Evolutionary conservation across 768 basidiomycete genomes (phyloP).

Genomic region (Termitomyces heimii): DNA sequence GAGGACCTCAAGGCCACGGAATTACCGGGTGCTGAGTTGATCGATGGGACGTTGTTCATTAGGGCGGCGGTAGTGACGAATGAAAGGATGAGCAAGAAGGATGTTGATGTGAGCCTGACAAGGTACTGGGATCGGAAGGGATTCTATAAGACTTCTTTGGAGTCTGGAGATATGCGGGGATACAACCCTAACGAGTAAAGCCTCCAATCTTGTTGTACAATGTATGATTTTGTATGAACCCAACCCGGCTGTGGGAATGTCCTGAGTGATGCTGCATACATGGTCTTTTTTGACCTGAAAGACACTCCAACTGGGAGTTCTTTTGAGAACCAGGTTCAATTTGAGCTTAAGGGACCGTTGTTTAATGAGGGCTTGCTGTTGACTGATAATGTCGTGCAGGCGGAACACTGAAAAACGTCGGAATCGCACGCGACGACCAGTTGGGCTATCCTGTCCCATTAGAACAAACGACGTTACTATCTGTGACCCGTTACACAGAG

Average conservation of each 20-base stretch:
- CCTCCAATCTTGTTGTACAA: background rate
- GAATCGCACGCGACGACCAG: too few species aligned
- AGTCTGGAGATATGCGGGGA: background rate
- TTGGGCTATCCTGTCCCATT: too few species aligned
- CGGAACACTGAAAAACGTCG: too few species aligned
- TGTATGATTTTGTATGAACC: background rate
- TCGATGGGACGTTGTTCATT: slow-evolving; percentile 57
- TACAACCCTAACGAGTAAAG: background rate
- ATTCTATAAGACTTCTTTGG: slow-evolving; percentile 10
- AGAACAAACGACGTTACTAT: too few species aligned
- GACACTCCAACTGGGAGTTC: too few species aligned
- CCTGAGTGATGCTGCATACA: background rate
- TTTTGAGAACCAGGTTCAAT: too few species aligned
- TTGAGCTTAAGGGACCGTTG: too few species aligned
- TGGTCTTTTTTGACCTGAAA: background rate
- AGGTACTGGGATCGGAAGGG: slow-evolving; percentile 19
- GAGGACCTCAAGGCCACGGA: slow-evolving; percentile 22
- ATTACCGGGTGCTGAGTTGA: slow-evolving; percentile 34
- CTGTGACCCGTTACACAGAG: too few species aligned
- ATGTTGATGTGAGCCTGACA: slow-evolving; percentile 15
- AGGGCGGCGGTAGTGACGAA: slow-evolving; percentile 44
- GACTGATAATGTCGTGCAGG: too few species aligned
- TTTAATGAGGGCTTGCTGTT: background rate
- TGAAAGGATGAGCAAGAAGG: slow-evolving; percentile 26
- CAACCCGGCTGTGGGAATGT: background rate